phyloP scores from a whole-genome alignment of 2,329 filamentous ascomycete species.

The Xylaria multiplex region DNA sequence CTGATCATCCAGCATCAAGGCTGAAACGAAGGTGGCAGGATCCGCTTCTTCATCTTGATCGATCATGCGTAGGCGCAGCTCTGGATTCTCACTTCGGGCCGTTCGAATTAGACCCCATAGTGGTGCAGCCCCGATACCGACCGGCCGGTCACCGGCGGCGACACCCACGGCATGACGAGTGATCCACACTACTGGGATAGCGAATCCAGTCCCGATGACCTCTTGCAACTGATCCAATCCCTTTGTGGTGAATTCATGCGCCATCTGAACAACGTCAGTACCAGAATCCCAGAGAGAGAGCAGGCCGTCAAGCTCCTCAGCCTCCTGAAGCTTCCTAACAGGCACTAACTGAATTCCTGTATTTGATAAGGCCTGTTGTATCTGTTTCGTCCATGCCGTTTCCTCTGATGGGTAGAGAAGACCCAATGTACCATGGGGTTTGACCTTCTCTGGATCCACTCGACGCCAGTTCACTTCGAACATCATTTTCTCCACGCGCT shows the following conservation, averaged over 20 bases:
- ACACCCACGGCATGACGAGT: conserved; percentile 42
- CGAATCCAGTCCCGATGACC: conserved; percentile 37
- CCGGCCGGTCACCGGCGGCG: conserved; percentile 33
- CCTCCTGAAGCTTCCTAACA: conserved; percentile 36
- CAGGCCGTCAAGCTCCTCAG: conserved; percentile 42
- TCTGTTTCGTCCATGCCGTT: conserved; percentile 18
- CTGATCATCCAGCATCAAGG: conserved; percentile 34
- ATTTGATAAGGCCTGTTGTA: conserved; percentile 27
- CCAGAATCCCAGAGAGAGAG: conserved; percentile 43
- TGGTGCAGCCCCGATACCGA: conserved; percentile 39
- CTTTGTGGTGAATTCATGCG: conserved; percentile 36
- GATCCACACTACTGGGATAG: conserved; percentile 42
- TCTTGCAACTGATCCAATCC: conserved; percentile 43
- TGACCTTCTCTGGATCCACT: conserved; percentile 19
- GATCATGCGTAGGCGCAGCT: conserved; percentile 43
- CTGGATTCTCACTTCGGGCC: conserved; percentile 46
- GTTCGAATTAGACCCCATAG: conserved; percentile 48
- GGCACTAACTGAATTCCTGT: conserved; percentile 31
- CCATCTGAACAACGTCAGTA: conserved; percentile 38
- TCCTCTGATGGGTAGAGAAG: conserved; percentile 25
- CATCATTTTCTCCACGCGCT: conserved; percentile 24
- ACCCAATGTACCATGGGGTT: conserved; percentile 35
- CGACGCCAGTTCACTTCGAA: conserved; percentile 39
- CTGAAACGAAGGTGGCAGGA: conserved; percentile 21
- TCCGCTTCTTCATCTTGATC: conserved; percentile 39